Percentiles rank a stretch among this genome's conserved stretches.
phyloP scores from a whole-genome alignment of 1,284 basidiomycete genomes.

The Ustilago tritici region DNA sequence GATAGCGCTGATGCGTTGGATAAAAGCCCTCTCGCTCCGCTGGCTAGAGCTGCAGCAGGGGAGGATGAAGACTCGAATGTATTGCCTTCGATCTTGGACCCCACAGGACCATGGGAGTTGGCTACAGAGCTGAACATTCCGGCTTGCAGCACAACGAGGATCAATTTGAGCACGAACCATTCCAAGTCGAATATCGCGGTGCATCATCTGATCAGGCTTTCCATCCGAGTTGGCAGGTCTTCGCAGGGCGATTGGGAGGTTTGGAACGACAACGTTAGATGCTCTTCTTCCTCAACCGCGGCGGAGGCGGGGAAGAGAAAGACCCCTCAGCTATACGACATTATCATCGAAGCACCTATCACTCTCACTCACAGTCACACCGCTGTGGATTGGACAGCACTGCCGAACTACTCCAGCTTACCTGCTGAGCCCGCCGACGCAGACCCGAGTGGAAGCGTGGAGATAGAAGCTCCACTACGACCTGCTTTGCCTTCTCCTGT shows the following conservation, averaged over 20 bases:
- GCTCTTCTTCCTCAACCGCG: conserved; percentile 5
- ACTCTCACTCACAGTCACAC: conserved; percentile 70
- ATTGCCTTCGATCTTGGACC: conserved; percentile 71
- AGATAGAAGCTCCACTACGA: conserved; percentile 21
- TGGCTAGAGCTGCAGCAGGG: conserved; percentile 54
- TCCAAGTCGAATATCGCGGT: conserved; percentile 83
- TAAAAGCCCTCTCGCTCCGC: conserved; percentile 71
- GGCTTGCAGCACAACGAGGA: conserved; percentile 68
- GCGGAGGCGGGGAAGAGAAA: conserved; percentile 6
- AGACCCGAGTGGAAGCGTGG: conserved; percentile 8
- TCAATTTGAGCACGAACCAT: conserved; percentile 87
- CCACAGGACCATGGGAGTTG: conserved; percentile 74
- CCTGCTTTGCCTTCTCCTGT: conserved; percentile 38
- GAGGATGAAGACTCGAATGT: conserved; percentile 53
- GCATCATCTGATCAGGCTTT: conserved; percentile 83
- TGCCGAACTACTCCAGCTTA: conserved; percentile 63
- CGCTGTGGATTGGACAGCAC: conserved; percentile 60
- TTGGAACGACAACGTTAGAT: conserved; percentile 5
- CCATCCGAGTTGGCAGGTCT: conserved; percentile 81
- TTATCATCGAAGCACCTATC: conserved; percentile 86
- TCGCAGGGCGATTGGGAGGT: conserved; percentile 36
- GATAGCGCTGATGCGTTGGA: conserved; percentile 71
- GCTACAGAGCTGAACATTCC: conserved; percentile 66
- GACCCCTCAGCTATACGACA: conserved; percentile 76
- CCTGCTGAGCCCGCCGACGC: conserved; percentile 32